phyloP scores from a whole-genome alignment of 208 protist species.

The Porcisia hertigi region DNA sequence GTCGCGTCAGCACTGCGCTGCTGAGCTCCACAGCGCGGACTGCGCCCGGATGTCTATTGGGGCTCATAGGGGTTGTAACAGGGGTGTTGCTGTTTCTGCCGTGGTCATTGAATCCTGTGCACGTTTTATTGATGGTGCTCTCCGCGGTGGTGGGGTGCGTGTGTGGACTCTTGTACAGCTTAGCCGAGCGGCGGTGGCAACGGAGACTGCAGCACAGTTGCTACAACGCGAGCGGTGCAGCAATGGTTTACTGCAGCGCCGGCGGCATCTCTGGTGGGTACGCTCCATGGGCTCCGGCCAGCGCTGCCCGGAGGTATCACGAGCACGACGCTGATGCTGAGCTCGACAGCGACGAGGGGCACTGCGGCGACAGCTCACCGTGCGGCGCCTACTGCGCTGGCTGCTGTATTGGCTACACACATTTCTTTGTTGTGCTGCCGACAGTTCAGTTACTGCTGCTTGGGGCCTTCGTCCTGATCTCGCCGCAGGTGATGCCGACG shows the following conservation, averaged over 20 bases:
- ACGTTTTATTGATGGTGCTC: slow-evolving; percentile 69
- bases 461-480: slow-evolving; percentile 68
- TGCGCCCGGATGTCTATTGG: slow-evolving; percentile 23
- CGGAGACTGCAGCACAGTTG: slow-evolving; percentile 2
- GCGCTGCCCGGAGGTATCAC: slow-evolving; percentile 1
- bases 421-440: slow-evolving; percentile 35
- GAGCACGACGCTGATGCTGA: slow-evolving; percentile 7
- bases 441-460: slow-evolving; percentile 63
- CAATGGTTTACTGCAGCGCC: background rate
- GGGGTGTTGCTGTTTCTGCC: slow-evolving; percentile 77
- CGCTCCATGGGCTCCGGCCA: background rate
- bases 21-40: slow-evolving; percentile 15
- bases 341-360: background rate
- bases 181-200: slow-evolving; percentile 8
- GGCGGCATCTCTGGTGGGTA: background rate
- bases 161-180: slow-evolving; percentile 44
- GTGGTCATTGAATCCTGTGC: slow-evolving; percentile 57
- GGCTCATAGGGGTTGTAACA: slow-evolving; percentile 44
- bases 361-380: background rate
- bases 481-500: slow-evolving; percentile 62
- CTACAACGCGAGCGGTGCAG: background rate
- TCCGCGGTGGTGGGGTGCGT: slow-evolving; percentile 43
- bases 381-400: background rate
- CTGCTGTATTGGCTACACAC: slow-evolving; percentile 13
- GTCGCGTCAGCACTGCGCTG: slow-evolving; percentile 15